Percentiles rank a stretch among this genome's conserved stretches.
phyloP scores from a whole-genome alignment of 768 basidiomycete genomes.

The Dioszegia aurantiaca region DNA sequence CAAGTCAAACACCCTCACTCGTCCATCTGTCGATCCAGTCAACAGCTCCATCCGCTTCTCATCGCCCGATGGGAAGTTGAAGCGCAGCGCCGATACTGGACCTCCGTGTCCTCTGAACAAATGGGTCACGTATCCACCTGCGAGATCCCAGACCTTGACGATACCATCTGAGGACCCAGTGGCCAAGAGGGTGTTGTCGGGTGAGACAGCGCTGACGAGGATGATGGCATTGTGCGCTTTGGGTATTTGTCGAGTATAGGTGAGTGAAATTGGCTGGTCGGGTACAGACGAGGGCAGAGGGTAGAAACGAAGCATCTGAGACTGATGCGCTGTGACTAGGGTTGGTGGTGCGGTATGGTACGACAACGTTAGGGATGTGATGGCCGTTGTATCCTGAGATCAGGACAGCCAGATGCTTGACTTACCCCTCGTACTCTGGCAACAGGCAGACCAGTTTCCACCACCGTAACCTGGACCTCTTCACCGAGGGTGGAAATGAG shows the following conservation, averaged over 20 bases:
- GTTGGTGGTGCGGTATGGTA: constrained; percentile 60
- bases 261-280: constrained; percentile 55
- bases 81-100: constrained; percentile 86
- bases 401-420: constrained; percentile 24
- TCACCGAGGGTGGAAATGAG: constrained; percentile 85
- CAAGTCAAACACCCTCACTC: constrained; percentile 88
- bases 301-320: constrained; percentile 77
- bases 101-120: constrained; percentile 95
- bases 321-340: constrained; percentile 75
- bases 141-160: constrained; percentile 94
- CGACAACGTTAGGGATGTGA: constrained; percentile 78
- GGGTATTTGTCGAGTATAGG: constrained; percentile 70
- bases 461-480: constrained; percentile 76
- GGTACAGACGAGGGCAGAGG: constrained; percentile 61
- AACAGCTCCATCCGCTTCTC: constrained; percentile 67
- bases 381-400: constrained; percentile 72
- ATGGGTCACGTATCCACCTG: constrained; percentile 84
- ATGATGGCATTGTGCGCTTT: constrained; percentile 91
- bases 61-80: constrained; percentile 65
- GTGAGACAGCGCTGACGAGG: constrained; percentile 69
- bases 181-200: constrained; percentile 85
- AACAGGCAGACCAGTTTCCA: constrained; percentile 69
- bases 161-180: constrained; percentile 94
- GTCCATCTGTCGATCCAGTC: constrained; percentile 87
- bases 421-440: constrained; percentile 81